Base-by-base conservation (phyloP, 495 filamentous ascomycete genomes). In the Aspergillus ellipticus region DNA sequence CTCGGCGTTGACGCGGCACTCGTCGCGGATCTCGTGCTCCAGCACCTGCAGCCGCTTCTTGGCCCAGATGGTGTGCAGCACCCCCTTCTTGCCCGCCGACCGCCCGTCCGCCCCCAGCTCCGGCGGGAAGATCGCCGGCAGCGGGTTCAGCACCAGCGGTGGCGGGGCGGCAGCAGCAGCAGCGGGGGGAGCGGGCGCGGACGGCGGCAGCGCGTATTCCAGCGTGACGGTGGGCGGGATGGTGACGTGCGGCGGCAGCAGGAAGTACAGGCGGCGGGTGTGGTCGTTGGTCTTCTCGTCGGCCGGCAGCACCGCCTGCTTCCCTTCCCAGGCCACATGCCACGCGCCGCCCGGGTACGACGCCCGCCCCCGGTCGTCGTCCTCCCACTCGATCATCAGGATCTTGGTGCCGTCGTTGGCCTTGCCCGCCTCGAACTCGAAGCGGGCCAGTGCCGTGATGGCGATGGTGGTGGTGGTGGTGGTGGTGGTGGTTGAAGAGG, bases 401-500 rank as follows among this genome's bases (percentile, higher is more conserved):
- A 95, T 85, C 72, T 93, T 93, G 28, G 87, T 91, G 8, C 89
- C 90, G 35, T 92, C 89, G 60, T 89, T 89, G 2, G 79, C 86
- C 59, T 82, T 83, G 41, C 86, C 88, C 4, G 85, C 76, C 67
- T 92, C 88, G 61, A 92, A 91, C 65, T 93, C 90, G 70, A 92
- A 95, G 19, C 89, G 85, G n/a, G 88, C 88, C 13, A 91, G 74
- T 2, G 85, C 85, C 1, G 65, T 70, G 42, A 79, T 74, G 0
- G 76, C 76, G 0, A 76, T 59, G 11, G 58, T 58, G 13, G 46
- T 49, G 0, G 20, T 62, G 0, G 24, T 74, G 0, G 75, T 76
- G 0, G 75, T 59, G 11, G 58, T 58, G 13, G 46, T 49, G 0
- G 20, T 62, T n/a, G n/a, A n/a, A n/a, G n/a, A n/a, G 0, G 24